A percentile compares a stretch with the other conserved stretches of the same genome.
Evolutionary conservation across 345 rosid species (phyloP).

Genomic region (Conringia planisiliqua): DNA sequence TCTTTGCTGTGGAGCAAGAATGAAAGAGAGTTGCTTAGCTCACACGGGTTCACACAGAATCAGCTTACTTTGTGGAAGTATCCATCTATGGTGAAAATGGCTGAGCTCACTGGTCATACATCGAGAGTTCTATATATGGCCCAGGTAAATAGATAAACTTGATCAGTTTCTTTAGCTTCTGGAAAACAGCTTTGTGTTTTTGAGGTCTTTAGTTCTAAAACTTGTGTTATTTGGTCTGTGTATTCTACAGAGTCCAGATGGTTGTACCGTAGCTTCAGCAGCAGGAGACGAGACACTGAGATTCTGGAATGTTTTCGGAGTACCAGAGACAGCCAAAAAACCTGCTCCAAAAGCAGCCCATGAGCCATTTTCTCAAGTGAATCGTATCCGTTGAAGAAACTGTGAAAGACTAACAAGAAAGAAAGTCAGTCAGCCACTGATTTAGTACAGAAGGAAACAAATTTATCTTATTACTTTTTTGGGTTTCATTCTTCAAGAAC

Average conservation of each 20-base stretch:
- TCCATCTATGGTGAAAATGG: slow-evolving; percentile 43
- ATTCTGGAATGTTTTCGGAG: slow-evolving; percentile 73
- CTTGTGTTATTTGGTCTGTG: neutral
- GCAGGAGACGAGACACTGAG: slow-evolving; percentile 70
- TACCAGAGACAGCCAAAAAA: slow-evolving; percentile 40
- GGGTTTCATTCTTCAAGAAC: slow-evolving; percentile 12
- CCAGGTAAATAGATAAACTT: slow-evolving; percentile 20
- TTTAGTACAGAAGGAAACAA: too few species aligned
- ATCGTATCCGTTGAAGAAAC: slow-evolving; percentile 50
- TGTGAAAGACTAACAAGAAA: neutral
- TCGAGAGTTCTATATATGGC: slow-evolving; percentile 37
- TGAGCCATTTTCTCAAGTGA: slow-evolving; percentile 52
- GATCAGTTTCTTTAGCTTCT: neutral
- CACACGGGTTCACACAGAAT: slow-evolving; percentile 39
- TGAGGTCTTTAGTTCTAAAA: slow-evolving; percentile 2
- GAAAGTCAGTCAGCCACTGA: too few species aligned
- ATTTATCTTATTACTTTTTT: too few species aligned
- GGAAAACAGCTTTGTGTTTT: neutral
- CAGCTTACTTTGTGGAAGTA: slow-evolving; percentile 39
- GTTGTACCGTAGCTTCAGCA: slow-evolving; percentile 74
- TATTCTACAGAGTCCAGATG: slow-evolving; percentile 57
- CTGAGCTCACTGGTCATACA: slow-evolving; percentile 41
- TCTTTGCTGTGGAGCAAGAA: slow-evolving; percentile 35
- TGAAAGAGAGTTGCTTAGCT: slow-evolving; percentile 40
- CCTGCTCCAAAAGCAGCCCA: slow-evolving; percentile 41